A percentile compares a stretch with the other conserved stretches of the same genome.
Conservation (phyloP, 768 basidiomycete genomes). For the Lentinula lateritia region DNA sequence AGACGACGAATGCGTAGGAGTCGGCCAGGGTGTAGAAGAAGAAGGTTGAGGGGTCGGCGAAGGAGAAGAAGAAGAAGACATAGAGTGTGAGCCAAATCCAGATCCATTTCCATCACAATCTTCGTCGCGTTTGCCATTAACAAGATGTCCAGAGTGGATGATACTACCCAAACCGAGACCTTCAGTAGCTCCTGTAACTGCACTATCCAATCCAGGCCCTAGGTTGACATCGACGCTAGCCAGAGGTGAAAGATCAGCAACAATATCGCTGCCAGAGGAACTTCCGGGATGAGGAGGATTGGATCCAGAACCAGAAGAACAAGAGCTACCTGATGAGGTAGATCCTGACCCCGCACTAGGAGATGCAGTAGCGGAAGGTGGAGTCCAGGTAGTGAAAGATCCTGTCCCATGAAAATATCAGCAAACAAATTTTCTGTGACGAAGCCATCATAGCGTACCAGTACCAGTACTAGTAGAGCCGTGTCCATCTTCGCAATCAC, state of each 20-base stretch:
- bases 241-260: neutral
- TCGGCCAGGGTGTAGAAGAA: neutral
- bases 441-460: neutral
- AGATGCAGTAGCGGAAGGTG: neutral
- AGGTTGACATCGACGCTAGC: neutral
- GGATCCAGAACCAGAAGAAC: neutral
- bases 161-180: neutral
- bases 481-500: neutral
- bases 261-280: neutral
- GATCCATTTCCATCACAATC: neutral
- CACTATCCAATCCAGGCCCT: neutral
- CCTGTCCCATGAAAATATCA: no score
- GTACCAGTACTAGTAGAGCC: neutral
- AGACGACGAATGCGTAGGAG: no score
- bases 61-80: neutral
- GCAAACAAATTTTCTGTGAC: no score
- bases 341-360: neutral
- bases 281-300: neutral
- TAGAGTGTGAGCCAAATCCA: neutral
- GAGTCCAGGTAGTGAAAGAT: no score
- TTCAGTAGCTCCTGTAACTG: neutral
- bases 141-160: neutral
- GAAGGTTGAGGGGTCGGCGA: neutral
- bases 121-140: neutral
- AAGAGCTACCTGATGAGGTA: neutral